Evolutionary conservation across 352 stramenopile genomes (phyloP).

Genomic region (Pythium vanterpoolii): DNA sequence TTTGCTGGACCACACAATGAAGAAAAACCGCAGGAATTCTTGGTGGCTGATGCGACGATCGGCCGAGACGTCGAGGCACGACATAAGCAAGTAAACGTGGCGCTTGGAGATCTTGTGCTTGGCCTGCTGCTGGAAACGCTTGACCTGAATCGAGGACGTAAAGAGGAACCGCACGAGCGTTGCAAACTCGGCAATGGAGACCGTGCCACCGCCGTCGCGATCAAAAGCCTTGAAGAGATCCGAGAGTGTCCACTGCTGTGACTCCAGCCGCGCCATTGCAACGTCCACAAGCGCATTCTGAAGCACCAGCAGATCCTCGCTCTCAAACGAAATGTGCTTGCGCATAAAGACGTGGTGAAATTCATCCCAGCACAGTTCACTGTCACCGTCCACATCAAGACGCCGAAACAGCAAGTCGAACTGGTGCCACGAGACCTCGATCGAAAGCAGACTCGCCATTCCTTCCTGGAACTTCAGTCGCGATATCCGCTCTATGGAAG

Average conservation of each 20-base stretch:
- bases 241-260: constrained; percentile 40
- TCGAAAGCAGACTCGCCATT: constrained; percentile 27
- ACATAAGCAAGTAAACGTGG: constrained; percentile 51
- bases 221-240: constrained; percentile 53
- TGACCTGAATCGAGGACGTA: constrained; percentile 19
- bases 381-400: constrained; percentile 33
- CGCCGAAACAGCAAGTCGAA: constrained; percentile 51
- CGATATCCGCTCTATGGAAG: constrained; percentile 28
- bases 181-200: constrained; percentile 50
- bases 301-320: constrained; percentile 30
- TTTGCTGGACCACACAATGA: constrained; percentile 46
- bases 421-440: constrained; percentile 48
- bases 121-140: constrained; percentile 12
- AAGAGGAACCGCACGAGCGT: constrained; percentile 47
- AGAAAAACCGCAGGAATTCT: constrained; percentile 54
- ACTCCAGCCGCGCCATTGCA: constrained; percentile 40
- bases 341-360: constrained; percentile 36
- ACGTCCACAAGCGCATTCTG: constrained; percentile 43
- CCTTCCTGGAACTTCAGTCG: constrained; percentile 43
- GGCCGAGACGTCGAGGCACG: constrained; percentile 39
- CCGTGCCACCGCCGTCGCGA: constrained; percentile 37
- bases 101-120: constrained; percentile 33
- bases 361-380: constrained; percentile 37
- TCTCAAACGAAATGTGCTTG: constrained; percentile 28
- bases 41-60: constrained; percentile 40